phyloP scores from a whole-genome alignment of 1,284 basidiomycete species.

The Paramarasmius palmivorus region DNA sequence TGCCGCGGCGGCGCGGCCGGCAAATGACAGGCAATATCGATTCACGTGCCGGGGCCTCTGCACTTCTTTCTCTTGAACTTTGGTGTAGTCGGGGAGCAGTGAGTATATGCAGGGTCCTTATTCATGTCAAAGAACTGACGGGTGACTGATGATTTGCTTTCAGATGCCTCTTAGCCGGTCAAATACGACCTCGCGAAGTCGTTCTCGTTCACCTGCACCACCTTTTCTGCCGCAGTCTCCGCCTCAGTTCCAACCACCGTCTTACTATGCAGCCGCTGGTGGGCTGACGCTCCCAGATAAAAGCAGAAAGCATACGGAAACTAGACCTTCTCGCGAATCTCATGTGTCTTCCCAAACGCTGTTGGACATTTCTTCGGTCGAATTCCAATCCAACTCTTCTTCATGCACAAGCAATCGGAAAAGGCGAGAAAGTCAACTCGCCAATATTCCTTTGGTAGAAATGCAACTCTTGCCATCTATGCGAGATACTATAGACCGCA shows the following conservation, averaged over 20 bases:
- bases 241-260: constrained; percentile 52
- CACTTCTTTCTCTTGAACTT: too few species aligned
- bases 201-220: constrained; percentile 31
- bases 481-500: constrained; percentile 67
- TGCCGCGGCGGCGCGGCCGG: too few species aligned
- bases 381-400: constrained; percentile 17
- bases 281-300: constrained; percentile 34
- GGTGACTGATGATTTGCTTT: too few species aligned
- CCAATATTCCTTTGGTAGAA: constrained; percentile 58
- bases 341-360: constrained; percentile 28
- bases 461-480: constrained; percentile 65
- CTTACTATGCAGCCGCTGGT: constrained; percentile 65
- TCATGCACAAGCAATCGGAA: constrained; percentile 21
- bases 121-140: too few species aligned
- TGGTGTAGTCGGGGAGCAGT: too few species aligned
- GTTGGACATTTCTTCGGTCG: constrained; percentile 25
- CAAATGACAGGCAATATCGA: too few species aligned
- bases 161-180: constrained; percentile 27
- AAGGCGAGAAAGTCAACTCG: constrained; percentile 46
- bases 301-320: constrained; percentile 5
- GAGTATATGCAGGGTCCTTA: too few species aligned
- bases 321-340: constrained; percentile 11
- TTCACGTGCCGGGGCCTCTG: too few species aligned
- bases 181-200: constrained; percentile 24
- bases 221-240: constrained; percentile 14